A percentile compares a stretch with the other conserved stretches of the same genome.
These are phyloP conservation scores for Sporodiniella umbellata DNA, from an alignment of 371 early-diverging fungal genomes.

Conservation along the genomic window DNA sequence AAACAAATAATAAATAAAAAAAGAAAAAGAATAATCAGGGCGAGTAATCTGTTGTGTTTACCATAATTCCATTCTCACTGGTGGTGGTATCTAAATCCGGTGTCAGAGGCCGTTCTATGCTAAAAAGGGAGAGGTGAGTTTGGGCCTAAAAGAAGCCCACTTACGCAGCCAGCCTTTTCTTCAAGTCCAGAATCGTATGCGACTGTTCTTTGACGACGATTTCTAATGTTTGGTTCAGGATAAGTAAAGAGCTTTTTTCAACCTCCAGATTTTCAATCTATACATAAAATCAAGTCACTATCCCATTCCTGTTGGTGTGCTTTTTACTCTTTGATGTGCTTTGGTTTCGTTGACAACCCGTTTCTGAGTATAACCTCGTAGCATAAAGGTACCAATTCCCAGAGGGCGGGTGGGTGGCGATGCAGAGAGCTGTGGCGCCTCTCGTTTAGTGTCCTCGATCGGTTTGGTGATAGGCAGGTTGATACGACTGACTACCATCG, in stretches of 20 bases:
- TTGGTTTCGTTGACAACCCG: conserved; percentile 29
- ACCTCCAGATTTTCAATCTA: conserved; percentile 56
- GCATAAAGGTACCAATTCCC: conserved; percentile 19
- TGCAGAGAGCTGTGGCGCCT: too few relatives aligned
- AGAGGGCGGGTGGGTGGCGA: too few relatives aligned
- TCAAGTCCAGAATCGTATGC: conserved; percentile 34
- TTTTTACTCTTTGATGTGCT: conserved; percentile 38
- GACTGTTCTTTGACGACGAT: conserved; percentile 39
- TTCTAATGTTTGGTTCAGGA: conserved; percentile 45
- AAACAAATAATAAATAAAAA: neutral
- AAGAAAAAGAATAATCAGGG: neutral
- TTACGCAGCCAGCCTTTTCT: conserved; percentile 36
- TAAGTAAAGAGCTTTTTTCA: conserved; percentile 43
- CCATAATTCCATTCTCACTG: conserved; percentile 33
- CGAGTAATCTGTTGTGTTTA: conserved; percentile 4
- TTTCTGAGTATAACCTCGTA: conserved; percentile 10
- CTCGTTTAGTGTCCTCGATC: too few relatives aligned
- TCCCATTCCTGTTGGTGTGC: neutral
- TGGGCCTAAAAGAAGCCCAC: neutral
- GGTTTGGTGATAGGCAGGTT: conserved; percentile 4
- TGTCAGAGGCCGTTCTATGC: conserved; percentile 32
- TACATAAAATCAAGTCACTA: neutral
- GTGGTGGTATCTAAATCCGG: conserved; percentile 29
- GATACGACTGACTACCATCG: conserved; percentile 23
- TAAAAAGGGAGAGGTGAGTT: conserved; percentile 8